phyloP scores from a whole-genome alignment of 2,329 filamentous ascomycete species.

The Rosellinia necatrix region DNA sequence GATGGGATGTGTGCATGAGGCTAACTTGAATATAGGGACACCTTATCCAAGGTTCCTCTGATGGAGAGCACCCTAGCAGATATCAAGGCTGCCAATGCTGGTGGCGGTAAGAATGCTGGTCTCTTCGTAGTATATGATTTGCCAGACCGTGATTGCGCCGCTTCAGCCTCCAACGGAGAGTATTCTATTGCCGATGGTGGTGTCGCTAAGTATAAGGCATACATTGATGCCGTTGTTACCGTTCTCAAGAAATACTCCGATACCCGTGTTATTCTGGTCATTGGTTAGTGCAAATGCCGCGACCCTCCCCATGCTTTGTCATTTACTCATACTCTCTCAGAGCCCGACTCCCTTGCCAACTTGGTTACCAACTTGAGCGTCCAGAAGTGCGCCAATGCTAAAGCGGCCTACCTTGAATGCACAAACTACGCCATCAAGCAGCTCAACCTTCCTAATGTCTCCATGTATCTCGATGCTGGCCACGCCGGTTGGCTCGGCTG shows the following conservation, averaged over 20 bases:
- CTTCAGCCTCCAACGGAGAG: constrained; percentile 62
- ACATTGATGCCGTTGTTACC: constrained; percentile 55
- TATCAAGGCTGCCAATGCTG: constrained; percentile 46
- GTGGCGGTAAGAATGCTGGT: constrained; percentile 50
- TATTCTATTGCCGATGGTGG: constrained; percentile 56
- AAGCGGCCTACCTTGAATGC: constrained; percentile 54
- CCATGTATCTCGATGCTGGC: constrained; percentile 63
- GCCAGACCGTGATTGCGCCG: constrained; percentile 62
- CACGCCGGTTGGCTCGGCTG: constrained; percentile 65
- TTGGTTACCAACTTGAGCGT: constrained; percentile 60
- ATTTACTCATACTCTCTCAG: constrained; percentile 40
- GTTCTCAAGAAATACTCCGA: constrained; percentile 51
- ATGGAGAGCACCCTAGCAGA: constrained; percentile 52
- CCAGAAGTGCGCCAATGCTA: constrained; percentile 54
- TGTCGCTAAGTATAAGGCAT: constrained; percentile 58
- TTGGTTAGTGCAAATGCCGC: constrained; percentile 42
- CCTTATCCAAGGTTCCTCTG: constrained; percentile 52
- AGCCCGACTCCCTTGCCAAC: constrained; percentile 64
- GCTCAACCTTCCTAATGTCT: constrained; percentile 60
- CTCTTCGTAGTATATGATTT: constrained; percentile 62
- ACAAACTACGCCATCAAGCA: constrained; percentile 56
- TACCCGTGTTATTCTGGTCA: constrained; percentile 49
- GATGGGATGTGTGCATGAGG: neutral
- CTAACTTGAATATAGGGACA: constrained; percentile 46
- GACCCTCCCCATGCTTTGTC: neutral